These are phyloP conservation scores for Erysiphe pulchra DNA, from an alignment of 2,329 filamentous ascomycete genomes.

Conservation along the genomic window DNA sequence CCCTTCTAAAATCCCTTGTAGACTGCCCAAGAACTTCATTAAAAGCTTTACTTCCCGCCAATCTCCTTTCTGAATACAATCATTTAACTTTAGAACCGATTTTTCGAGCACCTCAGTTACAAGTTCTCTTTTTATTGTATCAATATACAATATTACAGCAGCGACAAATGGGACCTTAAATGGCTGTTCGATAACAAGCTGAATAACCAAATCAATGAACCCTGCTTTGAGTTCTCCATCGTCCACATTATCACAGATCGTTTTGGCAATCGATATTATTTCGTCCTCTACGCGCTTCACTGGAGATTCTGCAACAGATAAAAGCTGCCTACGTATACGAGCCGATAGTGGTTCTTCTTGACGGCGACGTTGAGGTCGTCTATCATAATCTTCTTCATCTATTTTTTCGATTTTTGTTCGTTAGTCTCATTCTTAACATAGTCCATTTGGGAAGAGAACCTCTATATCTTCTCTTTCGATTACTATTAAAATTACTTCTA, in stretches of 20 bases:
- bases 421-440: conserved; percentile 8
- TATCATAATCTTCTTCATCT: conserved; percentile 60
- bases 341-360: conserved; percentile 47
- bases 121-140: conserved; percentile 52
- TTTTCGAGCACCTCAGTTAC: conserved; percentile 42
- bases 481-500: conserved; percentile 21
- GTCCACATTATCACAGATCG: conserved; percentile 64
- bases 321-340: conserved; percentile 51
- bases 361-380: conserved; percentile 45
- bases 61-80: conserved; percentile 41
- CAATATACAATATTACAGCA: conserved; percentile 55
- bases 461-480: conserved; percentile 57
- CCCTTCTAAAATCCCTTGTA: conserved; percentile 56
- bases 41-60: conserved; percentile 85
- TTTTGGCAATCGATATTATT: conserved; percentile 45
- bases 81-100: conserved; percentile 34
- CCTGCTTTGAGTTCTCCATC: conserved; percentile 49
- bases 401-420: not conserved
- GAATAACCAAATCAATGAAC: conserved; percentile 49
- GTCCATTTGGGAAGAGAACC: conserved; percentile 23
- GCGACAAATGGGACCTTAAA: conserved; percentile 94
- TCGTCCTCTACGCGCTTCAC: conserved; percentile 58
- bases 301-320: conserved; percentile 60
- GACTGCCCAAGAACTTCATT: conserved; percentile 66
- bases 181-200: conserved; percentile 70